A percentile compares a stretch with the other conserved stretches of the same genome.
Conservation (phyloP, 23 red algal genomes). For the Gracilaria caudata region DNA sequence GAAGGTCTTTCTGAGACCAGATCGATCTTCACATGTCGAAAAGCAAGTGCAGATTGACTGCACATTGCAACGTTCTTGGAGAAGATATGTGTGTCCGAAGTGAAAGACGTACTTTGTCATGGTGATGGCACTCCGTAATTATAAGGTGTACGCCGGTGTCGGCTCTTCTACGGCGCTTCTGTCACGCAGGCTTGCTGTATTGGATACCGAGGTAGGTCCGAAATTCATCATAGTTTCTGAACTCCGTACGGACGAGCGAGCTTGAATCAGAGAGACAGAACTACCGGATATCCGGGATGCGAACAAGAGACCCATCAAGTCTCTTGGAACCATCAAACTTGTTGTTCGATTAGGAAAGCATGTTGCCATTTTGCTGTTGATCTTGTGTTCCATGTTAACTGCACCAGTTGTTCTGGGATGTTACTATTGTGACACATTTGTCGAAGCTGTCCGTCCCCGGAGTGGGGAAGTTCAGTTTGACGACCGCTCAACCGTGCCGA, state of each 20-base stretch:
- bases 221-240: constrained; percentile 5
- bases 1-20: neutral
- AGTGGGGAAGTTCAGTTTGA: neutral
- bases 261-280: neutral
- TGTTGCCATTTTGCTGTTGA: neutral
- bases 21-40: neutral
- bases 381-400: constrained; percentile 18
- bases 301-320: constrained; percentile 13
- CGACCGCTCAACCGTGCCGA: neutral
- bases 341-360: neutral
- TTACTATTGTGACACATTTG: constrained; percentile 19
- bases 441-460: constrained; percentile 4
- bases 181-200: neutral
- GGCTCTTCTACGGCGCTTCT: neutral
- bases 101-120: neutral
- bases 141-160: neutral
- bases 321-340: neutral
- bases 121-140: neutral
- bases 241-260: neutral
- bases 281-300: constrained; percentile 13
- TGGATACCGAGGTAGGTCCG: neutral
- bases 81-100: neutral
- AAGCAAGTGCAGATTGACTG: neutral
- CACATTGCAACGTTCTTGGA: neutral
- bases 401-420: constrained; percentile 30